phyloP scores from a whole-genome alignment of 257 asterid genomes.

The Ajuga chamaepitys region DNA sequence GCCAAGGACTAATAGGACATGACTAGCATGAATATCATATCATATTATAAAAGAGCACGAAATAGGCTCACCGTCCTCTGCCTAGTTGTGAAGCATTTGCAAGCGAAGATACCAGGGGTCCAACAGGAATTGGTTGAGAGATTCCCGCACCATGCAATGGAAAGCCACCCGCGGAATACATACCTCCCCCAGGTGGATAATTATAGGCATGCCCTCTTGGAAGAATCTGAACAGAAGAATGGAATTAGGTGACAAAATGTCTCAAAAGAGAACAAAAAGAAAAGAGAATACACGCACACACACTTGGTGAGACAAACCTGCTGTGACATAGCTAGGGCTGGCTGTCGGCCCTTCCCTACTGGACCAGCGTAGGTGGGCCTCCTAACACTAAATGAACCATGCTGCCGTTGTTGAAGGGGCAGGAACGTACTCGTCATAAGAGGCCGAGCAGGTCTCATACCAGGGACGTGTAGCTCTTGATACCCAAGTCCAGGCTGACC shows the following conservation, averaged over 20 bases:
- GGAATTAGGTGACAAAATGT: not conserved
- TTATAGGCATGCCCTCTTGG: slow-evolving; percentile 66
- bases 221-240: slow-evolving; percentile 38
- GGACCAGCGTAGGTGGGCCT: slow-evolving; percentile 44
- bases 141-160: slow-evolving; percentile 48
- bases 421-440: slow-evolving; percentile 65
- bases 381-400: slow-evolving; percentile 63
- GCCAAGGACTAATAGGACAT: not conserved
- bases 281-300: not conserved
- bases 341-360: slow-evolving; percentile 55
- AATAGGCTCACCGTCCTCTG: slow-evolving; percentile 61
- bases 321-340: slow-evolving; percentile 54
- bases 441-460: slow-evolving; percentile 69
- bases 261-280: not conserved
- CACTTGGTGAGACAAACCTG: slow-evolving; percentile 29
- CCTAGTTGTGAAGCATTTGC: slow-evolving; percentile 68
- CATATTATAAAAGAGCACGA: not conserved
- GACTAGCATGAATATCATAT: not conserved
- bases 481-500: slow-evolving; percentile 76
- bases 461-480: slow-evolving; percentile 79
- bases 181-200: slow-evolving; percentile 52
- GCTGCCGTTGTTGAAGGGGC: slow-evolving; percentile 75
- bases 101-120: slow-evolving; percentile 73
- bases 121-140: slow-evolving; percentile 57
- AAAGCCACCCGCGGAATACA: slow-evolving; percentile 50